phyloP scores from a whole-genome alignment of 108 stramenopile species.

The Skeletonema menzelii region DNA sequence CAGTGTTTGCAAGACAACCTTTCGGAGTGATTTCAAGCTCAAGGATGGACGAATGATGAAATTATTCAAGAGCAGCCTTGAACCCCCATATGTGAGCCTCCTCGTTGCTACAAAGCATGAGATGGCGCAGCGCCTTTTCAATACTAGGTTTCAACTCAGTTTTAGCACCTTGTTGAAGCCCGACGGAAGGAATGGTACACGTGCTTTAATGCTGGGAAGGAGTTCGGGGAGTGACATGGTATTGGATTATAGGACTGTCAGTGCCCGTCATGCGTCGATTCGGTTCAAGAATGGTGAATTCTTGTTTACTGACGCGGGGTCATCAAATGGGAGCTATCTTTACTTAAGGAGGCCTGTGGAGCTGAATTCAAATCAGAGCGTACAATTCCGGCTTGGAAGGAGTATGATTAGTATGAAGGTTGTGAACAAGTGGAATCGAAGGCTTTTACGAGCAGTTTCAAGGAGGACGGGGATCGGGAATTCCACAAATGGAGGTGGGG shows the following conservation, averaged over 20 bases:
- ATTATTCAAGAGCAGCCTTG: constrained; percentile 91
- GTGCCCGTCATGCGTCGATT: constrained; percentile 87
- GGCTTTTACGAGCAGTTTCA: constrained; percentile 75
- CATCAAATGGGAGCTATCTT: constrained; percentile 88
- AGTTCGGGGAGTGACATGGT: constrained; percentile 95
- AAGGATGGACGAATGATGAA: constrained; percentile 87
- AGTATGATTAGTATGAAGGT: constrained; percentile 92
- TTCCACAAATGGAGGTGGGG: constrained; percentile 17
- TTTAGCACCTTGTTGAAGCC: constrained; percentile 92
- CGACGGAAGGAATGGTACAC: constrained; percentile 85
- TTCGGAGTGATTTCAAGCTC: constrained; percentile 94
- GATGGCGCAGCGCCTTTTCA: constrained; percentile 94
- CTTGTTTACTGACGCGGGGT: constrained; percentile 86
- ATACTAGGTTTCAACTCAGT: constrained; percentile 94
- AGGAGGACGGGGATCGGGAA: constrained; percentile 42
- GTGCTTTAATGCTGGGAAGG: constrained; percentile 92
- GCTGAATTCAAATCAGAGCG: constrained; percentile 74
- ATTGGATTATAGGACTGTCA: constrained; percentile 93
- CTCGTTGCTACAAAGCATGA: constrained; percentile 96
- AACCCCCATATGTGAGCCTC: constrained; percentile 94
- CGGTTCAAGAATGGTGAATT: constrained; percentile 93
- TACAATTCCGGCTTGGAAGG: constrained; percentile 84
- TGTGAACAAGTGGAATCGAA: constrained; percentile 86
- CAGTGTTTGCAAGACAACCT: constrained; percentile 95
- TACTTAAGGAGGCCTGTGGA: constrained; percentile 86